Evolutionary conservation across 257 asterid species (phyloP), one percentile per base, ranked within the genome.

Genomic region (Ocimum tenuiflorum): DNA sequence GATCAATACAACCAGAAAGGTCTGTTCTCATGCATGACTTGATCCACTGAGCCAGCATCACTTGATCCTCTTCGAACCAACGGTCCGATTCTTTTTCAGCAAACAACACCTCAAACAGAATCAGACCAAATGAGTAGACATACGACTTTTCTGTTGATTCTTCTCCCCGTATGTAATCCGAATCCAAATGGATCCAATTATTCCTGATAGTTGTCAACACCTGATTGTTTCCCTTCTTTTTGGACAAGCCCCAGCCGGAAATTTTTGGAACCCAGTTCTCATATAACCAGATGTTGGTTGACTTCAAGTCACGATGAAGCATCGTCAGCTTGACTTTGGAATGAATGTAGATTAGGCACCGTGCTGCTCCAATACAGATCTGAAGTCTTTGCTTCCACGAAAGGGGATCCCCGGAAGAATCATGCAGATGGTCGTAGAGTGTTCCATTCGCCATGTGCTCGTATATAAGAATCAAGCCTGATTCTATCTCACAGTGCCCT

Each of bases 351-450:
- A 73, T 73, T 54, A 87, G 74, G 14, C 95, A 89, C 47, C 55
- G 60, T 43, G 83, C 87, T 57, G 76, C 68, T 14, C 84, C 87
- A 46, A 82, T 80, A 80, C 89, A 75, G 80, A 87, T 82, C 73
- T 84, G 80, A 64, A 87, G 91, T 71, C 91, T 82, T 56, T 36
- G 74, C 72, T 72, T 87, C 91, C 89, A 84, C 36, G 89, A 77
- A 68, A 87, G 83, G 69, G 87, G 86, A 69, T 76, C 75, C 70
- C 52, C 77, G 19, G 70, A 68, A 68, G 82, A 78, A 31, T 84
- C 83, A 68, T 77, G 87, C 39, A 87, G 83, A 64, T 84, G 80
- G 50, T 84, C 87, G 8, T 80, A 80, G 60, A 87, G 82, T 54
- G 84, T 82, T 60, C 87, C 88, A 4, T 82, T 79, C 42, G 48